A percentile compares a stretch with the other conserved stretches of the same genome.
Conservation (phyloP, 192 early-diverging fungal species). For the Thoreauomyces humboldtii region DNA sequence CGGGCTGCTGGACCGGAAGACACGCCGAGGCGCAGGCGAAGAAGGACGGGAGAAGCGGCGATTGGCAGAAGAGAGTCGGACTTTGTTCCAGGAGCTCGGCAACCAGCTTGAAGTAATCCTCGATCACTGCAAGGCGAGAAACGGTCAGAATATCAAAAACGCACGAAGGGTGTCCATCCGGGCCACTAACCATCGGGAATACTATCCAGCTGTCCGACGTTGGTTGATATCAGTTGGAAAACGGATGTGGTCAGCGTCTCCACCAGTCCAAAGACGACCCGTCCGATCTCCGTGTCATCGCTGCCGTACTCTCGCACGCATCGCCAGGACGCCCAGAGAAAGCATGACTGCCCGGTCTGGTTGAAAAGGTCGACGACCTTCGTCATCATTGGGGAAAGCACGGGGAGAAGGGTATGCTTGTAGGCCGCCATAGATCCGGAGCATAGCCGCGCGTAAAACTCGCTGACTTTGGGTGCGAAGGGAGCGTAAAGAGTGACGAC, state of each 20-base stretch:
- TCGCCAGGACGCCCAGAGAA: conserved; percentile 78
- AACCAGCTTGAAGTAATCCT: conserved; percentile 72
- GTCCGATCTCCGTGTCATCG: conserved; percentile 48
- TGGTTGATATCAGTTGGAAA: conserved; percentile 57
- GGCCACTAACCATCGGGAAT: conserved; percentile 64
- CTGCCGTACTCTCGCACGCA: conserved; percentile 63
- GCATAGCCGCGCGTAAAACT: conserved; percentile 56
- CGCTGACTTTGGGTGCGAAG: conserved; percentile 42
- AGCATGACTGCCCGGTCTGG: conserved; percentile 60
- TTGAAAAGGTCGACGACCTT: conserved; percentile 66
- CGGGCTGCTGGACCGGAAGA: conserved; percentile 35
- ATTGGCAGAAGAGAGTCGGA: conserved; percentile 56
- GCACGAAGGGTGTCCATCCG: neutral
- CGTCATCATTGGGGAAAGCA: conserved; percentile 59
- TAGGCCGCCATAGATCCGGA: conserved; percentile 59
- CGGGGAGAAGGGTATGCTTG: conserved; percentile 47
- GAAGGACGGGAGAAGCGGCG: conserved; percentile 49
- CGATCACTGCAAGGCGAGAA: conserved; percentile 54
- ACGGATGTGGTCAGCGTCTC: conserved; percentile 64
- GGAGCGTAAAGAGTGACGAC: conserved; percentile 41
- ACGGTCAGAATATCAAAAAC: neutral
- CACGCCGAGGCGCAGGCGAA: conserved; percentile 66
- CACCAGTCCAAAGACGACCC: conserved; percentile 55
- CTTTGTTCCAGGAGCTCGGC: conserved; percentile 44
- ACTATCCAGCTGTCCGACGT: conserved; percentile 42